These are phyloP conservation scores for Schwanniomyces vanrijiae DNA, from an alignment of 805 yeast genomes.

Conservation along the genomic window DNA sequence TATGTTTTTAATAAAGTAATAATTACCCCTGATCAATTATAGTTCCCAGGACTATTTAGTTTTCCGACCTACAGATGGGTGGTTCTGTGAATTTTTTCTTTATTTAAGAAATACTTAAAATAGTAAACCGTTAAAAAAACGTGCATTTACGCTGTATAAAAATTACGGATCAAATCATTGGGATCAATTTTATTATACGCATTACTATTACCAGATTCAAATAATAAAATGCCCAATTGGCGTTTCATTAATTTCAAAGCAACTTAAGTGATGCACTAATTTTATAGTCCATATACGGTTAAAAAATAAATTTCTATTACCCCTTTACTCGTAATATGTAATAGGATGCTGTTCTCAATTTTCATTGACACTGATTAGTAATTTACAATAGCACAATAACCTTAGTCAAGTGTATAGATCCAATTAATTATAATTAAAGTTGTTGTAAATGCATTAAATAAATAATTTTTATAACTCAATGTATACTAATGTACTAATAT, in stretches of 20 bases:
- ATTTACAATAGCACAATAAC: too few species aligned
- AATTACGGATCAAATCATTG: not conserved
- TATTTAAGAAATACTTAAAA: not conserved
- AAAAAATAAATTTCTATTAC: not conserved
- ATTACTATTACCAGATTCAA: not conserved
- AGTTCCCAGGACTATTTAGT: not conserved
- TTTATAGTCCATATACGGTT: not conserved
- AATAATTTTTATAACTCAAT: not conserved
- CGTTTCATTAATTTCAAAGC: not conserved
- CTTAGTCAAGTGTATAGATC: too few species aligned
- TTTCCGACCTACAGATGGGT: not conserved
- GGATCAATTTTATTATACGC: not conserved
- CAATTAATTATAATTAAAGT: not conserved
- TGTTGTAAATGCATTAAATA: not conserved
- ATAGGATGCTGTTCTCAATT: too few species aligned
- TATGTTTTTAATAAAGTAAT: not conserved
- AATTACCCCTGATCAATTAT: not conserved
- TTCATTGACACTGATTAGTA: too few species aligned
- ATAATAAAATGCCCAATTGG: not conserved
- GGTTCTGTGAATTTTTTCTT: not conserved
- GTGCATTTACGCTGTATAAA: not conserved
- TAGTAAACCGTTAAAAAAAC: not conserved
- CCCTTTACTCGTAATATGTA: too few species aligned
- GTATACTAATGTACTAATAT: not conserved
- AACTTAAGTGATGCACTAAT: not conserved